Evolutionary conservation across 2,329 filamentous ascomycete species (phyloP).

Genomic region (Mycogone perniciosa): DNA sequence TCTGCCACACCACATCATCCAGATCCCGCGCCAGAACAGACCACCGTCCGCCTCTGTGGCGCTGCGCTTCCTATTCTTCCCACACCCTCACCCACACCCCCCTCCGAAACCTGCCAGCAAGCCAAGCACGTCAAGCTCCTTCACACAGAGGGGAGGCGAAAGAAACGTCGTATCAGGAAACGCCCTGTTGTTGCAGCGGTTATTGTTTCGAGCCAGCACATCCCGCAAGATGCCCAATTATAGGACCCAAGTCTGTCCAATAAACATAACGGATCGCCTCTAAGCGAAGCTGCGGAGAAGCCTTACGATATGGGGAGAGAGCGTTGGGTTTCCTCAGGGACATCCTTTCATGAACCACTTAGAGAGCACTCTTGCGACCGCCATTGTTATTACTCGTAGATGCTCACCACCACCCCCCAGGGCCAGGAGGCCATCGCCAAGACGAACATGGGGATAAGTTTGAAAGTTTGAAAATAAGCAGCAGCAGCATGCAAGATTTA

Average conservation of each 20-base stretch:
- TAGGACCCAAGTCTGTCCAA: constrained; percentile 9
- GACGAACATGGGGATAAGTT: too few species aligned
- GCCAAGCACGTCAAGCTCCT: constrained; percentile 12
- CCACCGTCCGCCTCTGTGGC: constrained; percentile 11
- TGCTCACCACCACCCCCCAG: too few species aligned
- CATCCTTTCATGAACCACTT: too few species aligned
- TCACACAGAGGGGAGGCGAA: constrained; percentile 4
- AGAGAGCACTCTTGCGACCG: too few species aligned
- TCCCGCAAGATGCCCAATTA: constrained; percentile 5
- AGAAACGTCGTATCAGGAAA: not conserved
- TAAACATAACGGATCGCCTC: constrained; percentile 2
- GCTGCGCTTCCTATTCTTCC: constrained; percentile 5
- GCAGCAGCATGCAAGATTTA: too few species aligned
- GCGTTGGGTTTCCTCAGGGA: too few species aligned
- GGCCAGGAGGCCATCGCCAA: too few species aligned
- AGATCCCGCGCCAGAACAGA: constrained; percentile 18
- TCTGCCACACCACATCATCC: constrained; percentile 21
- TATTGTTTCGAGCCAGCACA: constrained; percentile 12
- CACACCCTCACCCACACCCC: constrained; percentile 2
- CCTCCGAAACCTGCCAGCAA: not conserved
- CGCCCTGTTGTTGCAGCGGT: constrained; percentile 2
- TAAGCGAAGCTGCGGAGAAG: constrained; percentile 11
- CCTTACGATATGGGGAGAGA: not conserved
- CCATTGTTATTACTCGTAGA: too few species aligned
- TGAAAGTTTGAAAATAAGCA: too few species aligned